Evolutionary conservation across 306 rosid genomes (phyloP).

Genomic region (Geum urbanum): DNA sequence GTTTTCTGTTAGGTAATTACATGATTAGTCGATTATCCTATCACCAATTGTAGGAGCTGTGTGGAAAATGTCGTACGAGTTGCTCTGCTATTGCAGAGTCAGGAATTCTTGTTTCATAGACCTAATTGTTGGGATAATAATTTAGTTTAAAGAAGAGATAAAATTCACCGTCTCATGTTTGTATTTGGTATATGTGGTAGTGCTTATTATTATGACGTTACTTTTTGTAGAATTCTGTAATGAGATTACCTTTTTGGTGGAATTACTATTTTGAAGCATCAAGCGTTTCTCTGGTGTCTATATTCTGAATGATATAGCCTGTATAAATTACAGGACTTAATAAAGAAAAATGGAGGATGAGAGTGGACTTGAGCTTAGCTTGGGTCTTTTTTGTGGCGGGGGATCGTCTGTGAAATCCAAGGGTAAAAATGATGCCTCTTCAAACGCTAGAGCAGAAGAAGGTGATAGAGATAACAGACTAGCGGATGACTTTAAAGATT

Average conservation of each 20-base stretch:
- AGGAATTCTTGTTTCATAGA: not conserved
- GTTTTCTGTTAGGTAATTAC: not conserved
- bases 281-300: constrained; percentile 17
- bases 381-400: constrained; percentile 74
- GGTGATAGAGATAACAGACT: constrained; percentile 63
- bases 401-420: constrained; percentile 73
- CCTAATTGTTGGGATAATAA: constrained; percentile 1
- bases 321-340: constrained; percentile 5
- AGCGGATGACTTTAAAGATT: constrained; percentile 72
- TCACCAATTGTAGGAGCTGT: not conserved
- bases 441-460: constrained; percentile 55
- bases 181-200: constrained; percentile 6
- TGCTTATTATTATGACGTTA: constrained; percentile 19
- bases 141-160: not conserved
- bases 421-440: constrained; percentile 66
- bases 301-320: constrained; percentile 13
- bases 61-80: not conserved
- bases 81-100: not conserved
- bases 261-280: constrained; percentile 24
- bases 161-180: constrained; percentile 6
- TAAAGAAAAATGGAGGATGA: constrained; percentile 73
- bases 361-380: constrained; percentile 88
- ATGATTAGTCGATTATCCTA: not conserved
- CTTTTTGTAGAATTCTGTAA: constrained; percentile 18
- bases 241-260: constrained; percentile 17